Base-by-base conservation (phyloP, 2,329 filamentous ascomycete genomes). In the Escovopsis sp. region DNA sequence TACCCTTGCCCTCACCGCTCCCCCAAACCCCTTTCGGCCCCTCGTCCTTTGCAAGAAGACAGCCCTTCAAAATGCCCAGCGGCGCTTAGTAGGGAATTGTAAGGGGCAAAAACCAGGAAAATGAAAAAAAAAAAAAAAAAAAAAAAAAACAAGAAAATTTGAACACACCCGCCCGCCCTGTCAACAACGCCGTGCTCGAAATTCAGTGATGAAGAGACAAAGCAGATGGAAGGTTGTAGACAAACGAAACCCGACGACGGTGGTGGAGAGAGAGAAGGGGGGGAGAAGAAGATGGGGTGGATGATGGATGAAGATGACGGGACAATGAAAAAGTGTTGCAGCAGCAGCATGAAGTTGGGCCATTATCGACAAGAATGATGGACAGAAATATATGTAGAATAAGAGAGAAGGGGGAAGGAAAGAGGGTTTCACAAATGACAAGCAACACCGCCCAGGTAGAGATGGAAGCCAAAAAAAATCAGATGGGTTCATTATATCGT, bases 401-500 rank as follows among this genome's bases (percentile, higher is more conserved):
- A 14, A 23, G 11, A 23, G 7, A 23, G 9, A 23, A 23, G 9
- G 9, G 19, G 8, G 8, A 7, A 23, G 21, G 21, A 11, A 23
- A 7, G n/a, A n/a, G 21, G 21, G 21, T 11, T 23, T 11, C 3
- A 23, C 8, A 23, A 23, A 8, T 9, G 3, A 23, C 8, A 23
- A 8, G 7, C 21, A 33, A 33, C n/a, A 15, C 31, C 3, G 16
- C 31, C 18, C 31, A 25, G 7, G 3, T 8, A 23, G 11, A n/a
- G n/a, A n/a, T n/a, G n/a, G n/a, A n/a, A n/a, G n/a, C n/a, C n/a
- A 8, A 23, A 23, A 23, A 30, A 17, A 33, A 33, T 17, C 29
- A 17, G n/a, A 17, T 32, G 19, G 23, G 25, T 27, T 36, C 34
- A 30, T 39, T 27, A 38, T 15, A 16, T 31, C 28, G 28, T 31